Evolutionary conservation across 208 protist species (phyloP).

Genomic region (Trypanosoma mega): DNA sequence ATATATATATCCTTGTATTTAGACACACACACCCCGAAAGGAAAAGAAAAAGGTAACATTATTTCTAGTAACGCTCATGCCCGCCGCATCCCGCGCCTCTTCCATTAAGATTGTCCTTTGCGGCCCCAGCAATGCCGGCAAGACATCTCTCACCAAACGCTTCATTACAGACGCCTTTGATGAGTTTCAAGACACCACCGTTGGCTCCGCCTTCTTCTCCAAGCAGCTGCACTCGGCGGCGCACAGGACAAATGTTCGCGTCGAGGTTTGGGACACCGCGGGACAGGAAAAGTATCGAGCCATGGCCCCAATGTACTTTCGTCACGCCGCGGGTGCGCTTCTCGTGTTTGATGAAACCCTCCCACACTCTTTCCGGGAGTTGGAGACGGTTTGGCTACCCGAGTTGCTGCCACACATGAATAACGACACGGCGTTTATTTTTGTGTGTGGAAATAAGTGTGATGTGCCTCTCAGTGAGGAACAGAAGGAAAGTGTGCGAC

Average conservation of each 20-base stretch:
- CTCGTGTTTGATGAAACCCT: conserved; percentile 45
- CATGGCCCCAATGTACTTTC: conserved; percentile 48
- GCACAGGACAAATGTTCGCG: conserved; percentile 8
- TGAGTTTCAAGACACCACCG: conserved; percentile 12
- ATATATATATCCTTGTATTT: conserved; percentile 3
- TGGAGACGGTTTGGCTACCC: conserved; percentile 12
- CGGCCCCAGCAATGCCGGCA: conserved; percentile 20
- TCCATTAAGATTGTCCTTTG: conserved; percentile 24
- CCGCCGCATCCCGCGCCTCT: not conserved
- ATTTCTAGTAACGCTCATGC: not conserved
- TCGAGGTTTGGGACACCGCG: conserved; percentile 40
- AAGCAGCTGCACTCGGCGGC: conserved; percentile 5
- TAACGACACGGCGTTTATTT: conserved; percentile 7
- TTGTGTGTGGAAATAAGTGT: conserved; percentile 21
- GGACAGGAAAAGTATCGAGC: conserved; percentile 50
- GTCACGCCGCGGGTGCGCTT: conserved; percentile 30
- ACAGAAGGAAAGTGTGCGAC: not conserved
- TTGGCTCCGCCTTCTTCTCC: conserved; percentile 22
- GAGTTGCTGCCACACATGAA: conserved; percentile 16
- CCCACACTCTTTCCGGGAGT: conserved; percentile 20
- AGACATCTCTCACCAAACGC: conserved; percentile 19
- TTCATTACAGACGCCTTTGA: conserved; percentile 19
- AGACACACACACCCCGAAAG: not conserved
- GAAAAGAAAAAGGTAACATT: not conserved
- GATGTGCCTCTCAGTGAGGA: conserved; percentile 1